Evolutionary conservation across 2,329 filamentous ascomycete species (phyloP).

Genomic region (Exophiala spinifera): DNA sequence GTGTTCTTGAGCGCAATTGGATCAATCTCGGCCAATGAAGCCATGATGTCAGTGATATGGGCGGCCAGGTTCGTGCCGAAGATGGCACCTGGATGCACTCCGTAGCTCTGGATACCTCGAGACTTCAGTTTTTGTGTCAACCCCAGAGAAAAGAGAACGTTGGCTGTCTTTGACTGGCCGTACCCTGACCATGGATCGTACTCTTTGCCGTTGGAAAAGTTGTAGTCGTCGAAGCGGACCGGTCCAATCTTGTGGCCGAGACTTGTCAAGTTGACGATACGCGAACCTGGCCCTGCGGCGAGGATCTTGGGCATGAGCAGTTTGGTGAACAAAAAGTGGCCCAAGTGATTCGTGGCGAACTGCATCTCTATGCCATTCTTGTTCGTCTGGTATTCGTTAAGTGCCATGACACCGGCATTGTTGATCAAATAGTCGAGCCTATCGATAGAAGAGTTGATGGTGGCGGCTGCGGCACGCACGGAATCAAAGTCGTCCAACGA

Average conservation of each 20-base stretch:
- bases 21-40: slow-evolving; percentile 8
- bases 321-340: slow-evolving; percentile 36
- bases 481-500: slow-evolving; percentile 24
- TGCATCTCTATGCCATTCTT: slow-evolving; percentile 35
- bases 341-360: slow-evolving; percentile 37
- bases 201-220: slow-evolving; percentile 23
- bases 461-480: slow-evolving; percentile 30
- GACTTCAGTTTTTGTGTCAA: slow-evolving; percentile 33
- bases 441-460: slow-evolving; percentile 25
- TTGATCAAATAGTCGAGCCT: slow-evolving; percentile 35
- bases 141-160: slow-evolving; percentile 43
- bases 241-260: slow-evolving; percentile 43
- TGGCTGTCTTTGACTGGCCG: slow-evolving; percentile 48
- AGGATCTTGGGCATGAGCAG: slow-evolving; percentile 31
- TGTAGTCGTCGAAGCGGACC: slow-evolving; percentile 33
- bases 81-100: slow-evolving; percentile 41
- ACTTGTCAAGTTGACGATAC: slow-evolving; percentile 47
- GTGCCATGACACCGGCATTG: slow-evolving; percentile 36
- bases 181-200: slow-evolving; percentile 44
- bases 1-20: slow-evolving; percentile 18
- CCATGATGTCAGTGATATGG: slow-evolving; percentile 8
- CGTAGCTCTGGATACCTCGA: slow-evolving; percentile 38
- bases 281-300: slow-evolving; percentile 21
- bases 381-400: slow-evolving; percentile 27
- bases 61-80: slow-evolving; percentile 8